These are phyloP conservation scores for Boletus sp. DNA, from an alignment of 1,284 basidiomycete species.

Conservation along the genomic window DNA sequence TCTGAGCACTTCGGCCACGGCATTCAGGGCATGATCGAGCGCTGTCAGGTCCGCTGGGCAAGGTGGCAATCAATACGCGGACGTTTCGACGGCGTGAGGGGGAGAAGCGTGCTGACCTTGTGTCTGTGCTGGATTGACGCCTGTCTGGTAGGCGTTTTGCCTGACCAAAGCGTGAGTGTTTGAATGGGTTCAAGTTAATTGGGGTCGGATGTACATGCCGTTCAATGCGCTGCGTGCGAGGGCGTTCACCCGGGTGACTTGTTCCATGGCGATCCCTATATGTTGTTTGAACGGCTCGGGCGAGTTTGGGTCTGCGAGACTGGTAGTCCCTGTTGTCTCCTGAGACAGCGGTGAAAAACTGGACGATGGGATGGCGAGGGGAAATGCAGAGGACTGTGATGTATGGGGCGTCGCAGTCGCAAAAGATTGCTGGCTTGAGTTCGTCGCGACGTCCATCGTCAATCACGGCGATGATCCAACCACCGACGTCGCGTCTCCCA, in stretches of 20 bases:
- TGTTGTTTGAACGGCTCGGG: conserved; percentile 46
- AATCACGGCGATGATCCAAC: conserved; percentile 2
- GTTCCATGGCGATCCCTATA: conserved; percentile 38
- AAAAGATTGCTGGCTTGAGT: conserved; percentile 12
- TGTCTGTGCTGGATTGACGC: conserved; percentile 39
- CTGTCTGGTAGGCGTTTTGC: conserved; percentile 42
- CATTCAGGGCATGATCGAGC: conserved; percentile 36
- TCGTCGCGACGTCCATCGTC: conserved; percentile 10
- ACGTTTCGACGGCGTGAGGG: not conserved
- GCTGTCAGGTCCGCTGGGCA: conserved; percentile 36
- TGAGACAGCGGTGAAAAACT: conserved; percentile 27
- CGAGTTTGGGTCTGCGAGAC: conserved; percentile 40
- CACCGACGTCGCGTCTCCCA: conserved; percentile 28
- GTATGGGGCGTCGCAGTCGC: not conserved
- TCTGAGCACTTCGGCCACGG: conserved; percentile 37
- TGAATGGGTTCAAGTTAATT: not conserved
- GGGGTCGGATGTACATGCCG: conserved; percentile 37
- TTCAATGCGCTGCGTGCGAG: conserved; percentile 37
- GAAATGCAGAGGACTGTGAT: conserved; percentile 9
- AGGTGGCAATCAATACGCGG: not conserved
- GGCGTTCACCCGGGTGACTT: conserved; percentile 37
- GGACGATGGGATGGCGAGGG: conserved; percentile 22
- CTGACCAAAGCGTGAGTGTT: conserved; percentile 24
- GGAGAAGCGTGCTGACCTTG: conserved; percentile 30
- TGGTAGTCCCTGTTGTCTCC: conserved; percentile 17